Base-by-base conservation (phyloP, 2,329 filamentous ascomycete genomes). In the Trichoderma koningii region DNA sequence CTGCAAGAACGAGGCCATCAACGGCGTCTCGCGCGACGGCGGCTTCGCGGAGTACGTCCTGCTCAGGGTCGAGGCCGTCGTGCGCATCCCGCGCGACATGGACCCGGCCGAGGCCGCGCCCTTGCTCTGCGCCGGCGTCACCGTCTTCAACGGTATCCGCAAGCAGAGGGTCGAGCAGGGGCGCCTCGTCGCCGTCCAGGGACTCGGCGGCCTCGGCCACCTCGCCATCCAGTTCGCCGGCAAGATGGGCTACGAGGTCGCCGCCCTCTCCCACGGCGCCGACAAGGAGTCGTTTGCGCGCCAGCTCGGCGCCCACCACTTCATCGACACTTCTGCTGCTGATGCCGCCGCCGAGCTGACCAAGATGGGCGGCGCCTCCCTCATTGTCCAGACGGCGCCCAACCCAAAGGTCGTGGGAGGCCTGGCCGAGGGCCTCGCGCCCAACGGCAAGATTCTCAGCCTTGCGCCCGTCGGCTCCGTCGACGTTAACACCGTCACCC, bases 171-270 rank as follows among this genome's bases (percentile, higher is more conserved):
- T 87, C 51, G 78, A 81, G 69, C 80, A 82, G 64, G 85, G 85
- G 10, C 79, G 76, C n/a, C 67, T 82, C 0, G 82, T 87, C 0
- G 85, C 84, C 23, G 72, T 87, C 23, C 87, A 93, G 67, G 91
- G 90, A 15, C 80, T 94, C 3, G 87, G 92, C 57, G 91, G 91
- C 1, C 81, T 93, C 0, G 91, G 91, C 2, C 91, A 94, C 75
- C 75, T 94, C 34, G 91, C 89, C 0, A 87, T 93, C 34, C 90
- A 93, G 73, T 93, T 89, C 73, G 89, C 89, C 5, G 80, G 80
- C 56, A 87, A 87, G 76, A 92, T 93, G 89, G 91, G 91, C 5
- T 93, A 89, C 76, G 83, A 85, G 65, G 86, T 91, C 5, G 86
- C 86, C 1, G 91, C 89, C 0, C 81, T 93, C 57, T 84, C 85